Evolutionary conservation across 164 flowering plant genomes (phyloP).

Genomic region (Liquidambar formosana): DNA sequence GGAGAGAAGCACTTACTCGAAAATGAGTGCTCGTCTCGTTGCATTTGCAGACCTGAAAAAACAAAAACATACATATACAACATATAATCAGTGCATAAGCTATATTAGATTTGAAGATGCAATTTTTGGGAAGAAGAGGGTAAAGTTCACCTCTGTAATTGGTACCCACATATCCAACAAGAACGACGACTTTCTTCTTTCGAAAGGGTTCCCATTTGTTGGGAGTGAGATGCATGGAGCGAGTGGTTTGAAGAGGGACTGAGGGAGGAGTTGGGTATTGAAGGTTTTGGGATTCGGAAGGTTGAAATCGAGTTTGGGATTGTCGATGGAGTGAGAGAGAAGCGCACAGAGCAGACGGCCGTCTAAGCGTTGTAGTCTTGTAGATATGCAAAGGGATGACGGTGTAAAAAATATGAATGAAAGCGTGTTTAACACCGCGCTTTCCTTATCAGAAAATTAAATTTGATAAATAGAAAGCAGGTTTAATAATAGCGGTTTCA

Average conservation of each 20-base stretch:
- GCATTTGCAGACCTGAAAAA: constrained; percentile 72
- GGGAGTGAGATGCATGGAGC: no score
- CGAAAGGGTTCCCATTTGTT: constrained; percentile 57
- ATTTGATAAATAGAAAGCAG: no score
- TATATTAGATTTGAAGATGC: not conserved
- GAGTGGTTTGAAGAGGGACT: constrained; percentile 1
- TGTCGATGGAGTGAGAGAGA: constrained; percentile 26
- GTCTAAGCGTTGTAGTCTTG: constrained; percentile 2
- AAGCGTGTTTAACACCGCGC: no score
- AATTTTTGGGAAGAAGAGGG: not conserved
- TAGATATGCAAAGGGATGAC: no score
- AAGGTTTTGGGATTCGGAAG: constrained; percentile 10
- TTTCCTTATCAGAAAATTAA: no score
- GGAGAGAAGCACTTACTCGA: constrained; percentile 74
- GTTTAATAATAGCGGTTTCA: no score
- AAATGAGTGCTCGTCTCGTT: constrained; percentile 47
- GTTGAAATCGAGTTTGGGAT: constrained; percentile 4
- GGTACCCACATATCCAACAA: constrained; percentile 83
- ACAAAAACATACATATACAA: not conserved
- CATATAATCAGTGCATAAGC: no score
- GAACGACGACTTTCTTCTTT: constrained; percentile 79
- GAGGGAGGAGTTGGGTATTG: not conserved
- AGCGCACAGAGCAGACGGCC: constrained; percentile 30
- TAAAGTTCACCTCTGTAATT: constrained; percentile 58
- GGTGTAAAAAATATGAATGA: no score